Evolutionary conservation across 805 yeast species (phyloP).

Genomic region (Metschnikowia santaceciliae): DNA sequence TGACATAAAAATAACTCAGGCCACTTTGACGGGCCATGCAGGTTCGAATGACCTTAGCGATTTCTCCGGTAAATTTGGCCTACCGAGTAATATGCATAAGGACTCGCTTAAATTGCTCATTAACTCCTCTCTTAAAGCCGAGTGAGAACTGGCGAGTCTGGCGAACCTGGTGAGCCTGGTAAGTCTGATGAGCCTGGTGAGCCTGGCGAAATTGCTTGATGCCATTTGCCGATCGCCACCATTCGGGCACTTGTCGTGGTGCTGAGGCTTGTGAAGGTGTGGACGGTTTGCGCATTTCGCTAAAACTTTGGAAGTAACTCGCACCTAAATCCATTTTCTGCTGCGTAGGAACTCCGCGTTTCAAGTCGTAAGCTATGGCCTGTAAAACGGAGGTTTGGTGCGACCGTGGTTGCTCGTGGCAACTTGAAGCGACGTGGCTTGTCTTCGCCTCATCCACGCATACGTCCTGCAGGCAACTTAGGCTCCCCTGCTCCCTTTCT

Average conservation of each 20-base stretch:
- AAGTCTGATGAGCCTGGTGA: background rate
- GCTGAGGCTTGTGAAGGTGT: background rate
- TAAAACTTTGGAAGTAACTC: background rate
- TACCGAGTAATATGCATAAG: background rate
- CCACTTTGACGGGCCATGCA: background rate
- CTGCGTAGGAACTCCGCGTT: slow-evolving; percentile 4
- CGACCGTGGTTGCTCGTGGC: background rate
- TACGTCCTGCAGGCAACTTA: background rate
- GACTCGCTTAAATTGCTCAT: background rate
- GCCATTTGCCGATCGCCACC: background rate
- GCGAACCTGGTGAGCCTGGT: background rate
- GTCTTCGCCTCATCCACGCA: background rate
- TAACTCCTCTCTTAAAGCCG: background rate
- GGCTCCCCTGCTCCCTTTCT: background rate
- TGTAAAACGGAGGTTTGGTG: background rate
- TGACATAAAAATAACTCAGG: background rate
- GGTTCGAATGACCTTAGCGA: background rate
- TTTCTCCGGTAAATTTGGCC: background rate
- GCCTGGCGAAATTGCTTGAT: too few relatives aligned
- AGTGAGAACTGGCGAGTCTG: background rate
- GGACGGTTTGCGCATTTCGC: background rate
- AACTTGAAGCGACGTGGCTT: background rate
- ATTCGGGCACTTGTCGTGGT: too few relatives aligned
- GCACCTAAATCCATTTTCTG: slow-evolving; percentile 3
- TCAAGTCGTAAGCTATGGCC: slow-evolving; percentile 1